Evolutionary conservation across 2,329 filamentous ascomycete genomes (phyloP), one percentile per base, ranked within the genome.

Genomic region (Xylaria sp.): DNA sequence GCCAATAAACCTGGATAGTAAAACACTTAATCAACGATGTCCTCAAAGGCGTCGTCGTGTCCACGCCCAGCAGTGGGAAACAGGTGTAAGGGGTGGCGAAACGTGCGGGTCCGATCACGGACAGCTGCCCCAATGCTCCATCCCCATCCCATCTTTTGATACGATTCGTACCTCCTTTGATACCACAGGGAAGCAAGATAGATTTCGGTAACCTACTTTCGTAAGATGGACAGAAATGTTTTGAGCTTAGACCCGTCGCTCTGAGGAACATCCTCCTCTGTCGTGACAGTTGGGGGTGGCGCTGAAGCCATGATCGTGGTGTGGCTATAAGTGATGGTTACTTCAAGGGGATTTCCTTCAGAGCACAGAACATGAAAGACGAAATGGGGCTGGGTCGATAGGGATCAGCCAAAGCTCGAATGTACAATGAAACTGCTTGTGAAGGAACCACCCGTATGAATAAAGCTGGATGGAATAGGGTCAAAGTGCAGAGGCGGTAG

Each of bases 171-270:
- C 23, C 23, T 38, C 31, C n/a, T n/a, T 23, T 9, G 6, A 44
- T 11, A 15, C 2, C 7, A 40, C 28, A 13, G 48, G 36, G 6
- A 57, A 31, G 42, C 38, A 20, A n/a, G 17, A 48, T 5, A 42
- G 33, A 20, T n/a, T n/a, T 40, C 53, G 40, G n/a, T n/a, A 81
- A 81, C 89, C 83, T 86, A 97, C 93, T 92, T 97, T 82, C 91
- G 91, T 77, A 98, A 82, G 74, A 97, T 97, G 63, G 90, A 89
- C 70, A 97, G 81, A 77, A 98, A 97, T 1, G 93, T 97, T 82
- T 90, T 92, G 77, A 98, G 84, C 85, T 97, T 97, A 73, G 92
- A 95, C 73, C 89, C 90, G 67, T 98, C 94, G 82, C 93, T 94
- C 73, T 86, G 85, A 70, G 77, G 77, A 26, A 75, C 71, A 48